Conservation (phyloP, 495 filamentous ascomycete species). For the Jackrogersella multiformis region DNA sequence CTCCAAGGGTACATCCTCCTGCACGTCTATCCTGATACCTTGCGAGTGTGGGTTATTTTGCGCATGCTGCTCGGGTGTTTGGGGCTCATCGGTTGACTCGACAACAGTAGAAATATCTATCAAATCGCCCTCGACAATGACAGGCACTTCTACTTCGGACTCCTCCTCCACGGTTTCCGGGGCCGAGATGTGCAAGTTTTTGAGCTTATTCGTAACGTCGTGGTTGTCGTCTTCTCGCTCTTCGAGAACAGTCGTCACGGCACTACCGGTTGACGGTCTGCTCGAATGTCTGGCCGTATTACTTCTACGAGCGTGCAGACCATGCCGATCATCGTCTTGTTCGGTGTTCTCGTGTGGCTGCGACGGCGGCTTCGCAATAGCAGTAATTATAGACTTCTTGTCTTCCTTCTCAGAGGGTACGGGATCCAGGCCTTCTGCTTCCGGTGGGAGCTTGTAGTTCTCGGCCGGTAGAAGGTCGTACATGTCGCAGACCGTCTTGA, state of each 20-base stretch:
- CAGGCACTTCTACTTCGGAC: constrained; percentile 53
- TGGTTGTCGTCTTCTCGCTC: constrained; percentile 70
- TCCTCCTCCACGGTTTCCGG: constrained; percentile 52
- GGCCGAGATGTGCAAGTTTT: constrained; percentile 53
- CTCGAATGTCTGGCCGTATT: constrained; percentile 79
- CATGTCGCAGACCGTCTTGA: constrained; percentile 94
- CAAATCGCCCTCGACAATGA: constrained; percentile 53
- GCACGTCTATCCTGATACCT: constrained; percentile 23
- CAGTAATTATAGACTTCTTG: constrained; percentile 49
- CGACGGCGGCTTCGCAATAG: constrained; percentile 59
- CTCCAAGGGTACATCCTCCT: constrained; percentile 38
- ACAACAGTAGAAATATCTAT: constrained; percentile 28
- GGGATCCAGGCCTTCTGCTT: constrained; percentile 81
- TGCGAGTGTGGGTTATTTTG: constrained; percentile 7
- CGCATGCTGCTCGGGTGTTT: constrained; percentile 13
- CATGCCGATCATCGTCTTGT: constrained; percentile 56
- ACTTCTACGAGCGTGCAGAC: constrained; percentile 56
- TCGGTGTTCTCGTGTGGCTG: constrained; percentile 47
- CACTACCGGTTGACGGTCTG: constrained; percentile 76
- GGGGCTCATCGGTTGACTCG: constrained; percentile 14
- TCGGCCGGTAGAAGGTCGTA: constrained; percentile 90
- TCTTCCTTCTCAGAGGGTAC: constrained; percentile 41
- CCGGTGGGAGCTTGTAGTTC: constrained; percentile 92
- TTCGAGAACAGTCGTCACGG: constrained; percentile 75
- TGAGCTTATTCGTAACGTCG: constrained; percentile 52